A percentile compares a stretch with the other conserved stretches of the same genome.
These are phyloP conservation scores for Linderina pennispora DNA, from an alignment of 192 early-diverging fungal genomes.

Conservation along the genomic window DNA sequence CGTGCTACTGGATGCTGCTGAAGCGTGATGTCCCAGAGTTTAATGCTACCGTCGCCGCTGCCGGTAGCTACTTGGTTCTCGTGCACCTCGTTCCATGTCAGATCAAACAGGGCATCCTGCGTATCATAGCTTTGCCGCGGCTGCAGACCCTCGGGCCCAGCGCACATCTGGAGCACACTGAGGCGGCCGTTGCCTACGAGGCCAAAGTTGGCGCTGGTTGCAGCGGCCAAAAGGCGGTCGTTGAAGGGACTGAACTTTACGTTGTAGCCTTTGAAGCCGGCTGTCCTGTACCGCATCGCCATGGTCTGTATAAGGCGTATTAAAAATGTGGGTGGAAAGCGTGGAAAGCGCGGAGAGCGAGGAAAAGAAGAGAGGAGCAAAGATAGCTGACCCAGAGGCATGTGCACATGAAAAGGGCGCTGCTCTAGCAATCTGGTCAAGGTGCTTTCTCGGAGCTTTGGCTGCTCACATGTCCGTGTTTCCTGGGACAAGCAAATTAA, in stretches of 20 bases:
- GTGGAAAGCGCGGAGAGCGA: neutral
- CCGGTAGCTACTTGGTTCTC: slow-evolving; percentile 90
- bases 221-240: slow-evolving; percentile 79
- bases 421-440: too few relatives aligned
- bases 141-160: slow-evolving; percentile 3
- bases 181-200: slow-evolving; percentile 94
- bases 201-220: slow-evolving; percentile 91
- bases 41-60: slow-evolving; percentile 93
- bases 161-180: slow-evolving; percentile 56
- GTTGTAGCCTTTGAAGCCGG: slow-evolving; percentile 86
- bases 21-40: slow-evolving; percentile 84
- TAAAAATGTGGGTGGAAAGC: neutral
- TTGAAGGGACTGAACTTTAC: slow-evolving; percentile 96
- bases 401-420: too few relatives aligned
- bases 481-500: too few relatives aligned
- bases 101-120: slow-evolving; percentile 94
- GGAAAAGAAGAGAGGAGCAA: neutral
- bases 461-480: too few relatives aligned
- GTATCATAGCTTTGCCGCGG: slow-evolving; percentile 74
- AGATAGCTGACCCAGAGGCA: too few relatives aligned
- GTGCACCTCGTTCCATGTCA: slow-evolving; percentile 91
- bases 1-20: slow-evolving; percentile 63
- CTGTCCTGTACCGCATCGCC: slow-evolving; percentile 56
- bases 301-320: neutral
- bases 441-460: too few relatives aligned